Evolutionary conservation across 1,139 yeast genomes (phyloP).

Genomic region (Yamadazyma sp.): DNA sequence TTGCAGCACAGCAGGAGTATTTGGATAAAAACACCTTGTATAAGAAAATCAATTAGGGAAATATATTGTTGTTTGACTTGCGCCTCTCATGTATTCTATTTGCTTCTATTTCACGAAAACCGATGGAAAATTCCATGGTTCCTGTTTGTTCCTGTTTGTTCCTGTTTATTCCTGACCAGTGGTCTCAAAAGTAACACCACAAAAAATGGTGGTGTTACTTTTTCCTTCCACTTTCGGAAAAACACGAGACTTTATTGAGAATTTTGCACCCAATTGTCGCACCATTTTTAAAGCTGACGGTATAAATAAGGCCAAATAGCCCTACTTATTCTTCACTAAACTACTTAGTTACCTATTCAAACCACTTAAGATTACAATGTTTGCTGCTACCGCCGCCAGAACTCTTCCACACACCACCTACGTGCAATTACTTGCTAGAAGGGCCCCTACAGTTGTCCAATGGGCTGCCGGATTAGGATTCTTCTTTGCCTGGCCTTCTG

Average conservation of each 20-base stretch:
- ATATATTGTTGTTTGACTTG: too few relatives aligned
- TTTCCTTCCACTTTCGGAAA: background rate
- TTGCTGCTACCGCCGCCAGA: constrained; percentile 3
- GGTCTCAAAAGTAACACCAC: too few relatives aligned
- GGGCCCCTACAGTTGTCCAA: constrained; percentile 31
- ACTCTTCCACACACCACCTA: constrained; percentile 14
- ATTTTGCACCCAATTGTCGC: background rate
- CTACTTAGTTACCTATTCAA: background rate
- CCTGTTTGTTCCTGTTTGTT: too few relatives aligned
- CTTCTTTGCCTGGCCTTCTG: constrained; percentile 43
- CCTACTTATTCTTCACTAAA: background rate
- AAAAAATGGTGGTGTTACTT: constrained; percentile 2
- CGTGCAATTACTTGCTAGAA: constrained; percentile 24
- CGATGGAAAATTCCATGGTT: too few relatives aligned
- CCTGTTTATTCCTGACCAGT: too few relatives aligned
- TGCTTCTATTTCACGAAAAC: too few relatives aligned
- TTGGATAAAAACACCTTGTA: constrained; percentile 33
- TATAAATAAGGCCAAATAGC: background rate
- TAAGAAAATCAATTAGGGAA: constrained; percentile 6
- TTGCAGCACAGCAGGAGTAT: constrained; percentile 50
- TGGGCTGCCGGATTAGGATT: constrained; percentile 34
- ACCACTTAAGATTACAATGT: background rate
- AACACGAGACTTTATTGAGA: background rate
- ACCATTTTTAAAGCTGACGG: background rate
- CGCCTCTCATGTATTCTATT: too few relatives aligned